Base-by-base conservation (phyloP, 1,139 yeast species). In the Yamadazyma sp. region DNA sequence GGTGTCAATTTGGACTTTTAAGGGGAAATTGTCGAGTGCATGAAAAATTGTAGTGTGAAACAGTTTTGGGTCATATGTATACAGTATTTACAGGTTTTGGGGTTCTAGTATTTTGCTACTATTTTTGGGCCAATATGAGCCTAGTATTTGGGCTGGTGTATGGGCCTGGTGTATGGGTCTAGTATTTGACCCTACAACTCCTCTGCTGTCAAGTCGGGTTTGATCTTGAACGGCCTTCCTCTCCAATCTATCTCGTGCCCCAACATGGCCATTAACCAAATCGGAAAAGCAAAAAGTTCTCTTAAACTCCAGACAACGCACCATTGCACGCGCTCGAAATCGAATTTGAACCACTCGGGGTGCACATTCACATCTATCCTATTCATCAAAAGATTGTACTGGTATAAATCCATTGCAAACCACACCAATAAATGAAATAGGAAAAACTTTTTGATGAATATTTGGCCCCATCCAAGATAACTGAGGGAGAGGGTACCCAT, bases 171-270 rank as follows among this genome's bases (percentile, higher is more conserved):
- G n/a, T n/a, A n/a, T n/a, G n/a, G n/a, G n/a, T n/a, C n/a, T n/a
- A n/a, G n/a, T n/a, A n/a, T n/a, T n/a, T n/a, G n/a, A n/a, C n/a
- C n/a, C n/a, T 39, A 46, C 23, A 81, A 60, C 53, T 78, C 88
- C 53, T 81, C 90, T 0, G 95, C 95, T 2, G 88, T 80, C 42
- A 86, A 65, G 55, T 88, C 96, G 6, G 79, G 67, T 41, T 80
- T 76, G 46, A 88, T 88, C 44, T 67, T 67, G 56, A 87, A 88
- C 3, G 89, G 88, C 43, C 78, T 70, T 18, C 88, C 86, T 44
- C 97, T 68, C 97, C 97, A 88, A 44, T 80, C 83, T 29, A 88
- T 84, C 38, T 73, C 75, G 26, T 84, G 82, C 0, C 96, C 96
- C 30, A 70, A 51, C 83, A 88, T 83, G 1, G 96, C 95, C 28